Percentiles rank a stretch among this genome's conserved stretches.
Evolutionary conservation across 495 filamentous ascomycete genomes (phyloP).

Genomic region (Annulohypoxylon nitens): DNA sequence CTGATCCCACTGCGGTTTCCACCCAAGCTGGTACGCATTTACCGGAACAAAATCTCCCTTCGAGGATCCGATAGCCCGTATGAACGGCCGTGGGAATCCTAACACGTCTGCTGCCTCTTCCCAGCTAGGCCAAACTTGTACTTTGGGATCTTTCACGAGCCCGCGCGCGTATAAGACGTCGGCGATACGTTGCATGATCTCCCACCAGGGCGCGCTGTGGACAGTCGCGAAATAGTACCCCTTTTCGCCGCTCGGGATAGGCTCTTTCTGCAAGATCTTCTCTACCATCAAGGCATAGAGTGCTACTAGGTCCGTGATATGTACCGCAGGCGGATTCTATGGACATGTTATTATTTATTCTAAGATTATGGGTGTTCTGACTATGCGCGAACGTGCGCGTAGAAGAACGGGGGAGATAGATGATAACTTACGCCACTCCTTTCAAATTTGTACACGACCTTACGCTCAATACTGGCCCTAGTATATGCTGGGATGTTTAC

Average conservation of each 20-base stretch:
- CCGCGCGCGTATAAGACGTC: slow-evolving; percentile 52
- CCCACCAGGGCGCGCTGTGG: slow-evolving; percentile 53
- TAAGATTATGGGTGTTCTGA: background rate
- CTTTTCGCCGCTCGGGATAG: slow-evolving; percentile 52
- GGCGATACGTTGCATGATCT: slow-evolving; percentile 53
- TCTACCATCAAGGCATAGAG: slow-evolving; percentile 52
- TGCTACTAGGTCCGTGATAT: slow-evolving; percentile 55
- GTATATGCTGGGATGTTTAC: slow-evolving; percentile 53
- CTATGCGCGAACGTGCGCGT: background rate
- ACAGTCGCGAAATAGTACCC: slow-evolving; percentile 57
- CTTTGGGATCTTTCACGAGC: slow-evolving; percentile 50
- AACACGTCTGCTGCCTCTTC: slow-evolving; percentile 52
- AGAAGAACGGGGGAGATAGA: no score
- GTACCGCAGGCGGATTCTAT: slow-evolving; percentile 46
- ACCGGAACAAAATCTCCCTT: slow-evolving; percentile 50
- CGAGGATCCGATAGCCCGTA: slow-evolving; percentile 50
- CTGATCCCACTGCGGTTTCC: slow-evolving; percentile 55
- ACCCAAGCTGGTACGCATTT: slow-evolving; percentile 53
- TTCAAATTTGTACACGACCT: slow-evolving; percentile 56
- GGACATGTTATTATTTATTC: background rate
- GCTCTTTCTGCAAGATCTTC: slow-evolving; percentile 53
- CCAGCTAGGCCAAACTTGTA: slow-evolving; percentile 54
- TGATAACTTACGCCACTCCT: slow-evolving; percentile 49
- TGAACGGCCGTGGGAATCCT: slow-evolving; percentile 44
- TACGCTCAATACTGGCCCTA: slow-evolving; percentile 52